Evolutionary conservation across 1,284 basidiomycete species (phyloP).

Genomic region (Puccinia sorghi): DNA sequence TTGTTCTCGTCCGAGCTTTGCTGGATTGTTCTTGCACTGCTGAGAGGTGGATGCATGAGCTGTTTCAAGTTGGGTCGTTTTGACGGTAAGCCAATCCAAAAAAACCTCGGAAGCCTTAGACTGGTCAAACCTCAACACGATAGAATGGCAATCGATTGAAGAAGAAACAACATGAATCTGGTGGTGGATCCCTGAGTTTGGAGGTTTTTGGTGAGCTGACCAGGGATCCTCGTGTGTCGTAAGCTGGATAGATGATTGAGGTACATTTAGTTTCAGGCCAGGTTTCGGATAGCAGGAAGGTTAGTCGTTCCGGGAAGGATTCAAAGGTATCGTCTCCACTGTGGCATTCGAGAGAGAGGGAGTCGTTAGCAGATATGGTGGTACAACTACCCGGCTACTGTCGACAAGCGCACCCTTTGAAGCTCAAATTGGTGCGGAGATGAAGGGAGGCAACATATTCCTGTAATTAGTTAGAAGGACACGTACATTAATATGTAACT

Average conservation of each 20-base stretch:
- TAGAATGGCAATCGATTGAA: background rate
- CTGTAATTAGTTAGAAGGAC: background rate
- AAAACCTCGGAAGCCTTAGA: conserved; percentile 37
- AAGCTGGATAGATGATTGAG: conserved; percentile 45
- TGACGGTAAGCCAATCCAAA: conserved; percentile 47
- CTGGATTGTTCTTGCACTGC: background rate
- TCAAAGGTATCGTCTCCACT: conserved; percentile 47
- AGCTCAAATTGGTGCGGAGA: background rate
- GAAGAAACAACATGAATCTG: background rate
- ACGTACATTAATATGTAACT: background rate
- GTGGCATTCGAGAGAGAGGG: too few species aligned
- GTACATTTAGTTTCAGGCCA: conserved; percentile 29
- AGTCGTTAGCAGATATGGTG: too few species aligned
- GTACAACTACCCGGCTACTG: background rate
- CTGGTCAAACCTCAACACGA: background rate
- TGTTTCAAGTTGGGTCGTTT: conserved; percentile 37
- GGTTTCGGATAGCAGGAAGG: conserved; percentile 35
- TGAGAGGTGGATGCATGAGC: background rate
- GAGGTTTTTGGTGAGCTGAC: background rate
- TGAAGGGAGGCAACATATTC: background rate
- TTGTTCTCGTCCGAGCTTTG: conserved; percentile 10
- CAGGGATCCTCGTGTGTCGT: conserved; percentile 46
- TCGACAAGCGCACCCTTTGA: background rate
- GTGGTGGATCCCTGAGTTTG: background rate
- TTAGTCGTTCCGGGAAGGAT: conserved; percentile 31